Conservation (phyloP, 2,329 filamentous ascomycete genomes). For the Truncatella angustata region DNA sequence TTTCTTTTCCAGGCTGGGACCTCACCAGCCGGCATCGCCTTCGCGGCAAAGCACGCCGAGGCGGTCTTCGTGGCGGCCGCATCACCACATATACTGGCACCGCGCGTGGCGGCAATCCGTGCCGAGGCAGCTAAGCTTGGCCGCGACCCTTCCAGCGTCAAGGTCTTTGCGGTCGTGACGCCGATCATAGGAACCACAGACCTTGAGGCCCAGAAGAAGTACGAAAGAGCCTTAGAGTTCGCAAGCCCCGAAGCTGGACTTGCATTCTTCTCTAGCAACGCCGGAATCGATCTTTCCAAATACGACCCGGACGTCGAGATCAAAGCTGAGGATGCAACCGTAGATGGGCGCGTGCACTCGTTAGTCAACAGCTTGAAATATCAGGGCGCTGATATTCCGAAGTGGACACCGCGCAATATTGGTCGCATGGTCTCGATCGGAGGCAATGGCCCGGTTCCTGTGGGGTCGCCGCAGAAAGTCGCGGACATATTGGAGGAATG, state of each 20-base stretch:
- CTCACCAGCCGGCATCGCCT: neutral
- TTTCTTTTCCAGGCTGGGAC: neutral
- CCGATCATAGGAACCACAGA: neutral
- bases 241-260: constrained; percentile 9
- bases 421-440: constrained; percentile 3
- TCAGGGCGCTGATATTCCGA: neutral
- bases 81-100: neutral
- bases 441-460: neutral
- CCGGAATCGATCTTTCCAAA: neutral
- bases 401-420: constrained; percentile 6
- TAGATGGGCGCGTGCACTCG: constrained; percentile 6
- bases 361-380: constrained; percentile 4
- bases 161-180: neutral
- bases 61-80: neutral
- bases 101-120: neutral
- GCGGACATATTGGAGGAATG: neutral
- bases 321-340: constrained; percentile 1
- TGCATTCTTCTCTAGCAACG: neutral
- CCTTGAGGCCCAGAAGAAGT: neutral
- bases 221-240: neutral
- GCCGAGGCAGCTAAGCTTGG: neutral
- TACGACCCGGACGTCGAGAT: constrained; percentile 2
- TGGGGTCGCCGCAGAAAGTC: neutral
- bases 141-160: neutral
- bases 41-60: neutral